Evolutionary conservation across 176 grass and related monocot genomes (phyloP).

Genomic region (Pharus latifolius): DNA sequence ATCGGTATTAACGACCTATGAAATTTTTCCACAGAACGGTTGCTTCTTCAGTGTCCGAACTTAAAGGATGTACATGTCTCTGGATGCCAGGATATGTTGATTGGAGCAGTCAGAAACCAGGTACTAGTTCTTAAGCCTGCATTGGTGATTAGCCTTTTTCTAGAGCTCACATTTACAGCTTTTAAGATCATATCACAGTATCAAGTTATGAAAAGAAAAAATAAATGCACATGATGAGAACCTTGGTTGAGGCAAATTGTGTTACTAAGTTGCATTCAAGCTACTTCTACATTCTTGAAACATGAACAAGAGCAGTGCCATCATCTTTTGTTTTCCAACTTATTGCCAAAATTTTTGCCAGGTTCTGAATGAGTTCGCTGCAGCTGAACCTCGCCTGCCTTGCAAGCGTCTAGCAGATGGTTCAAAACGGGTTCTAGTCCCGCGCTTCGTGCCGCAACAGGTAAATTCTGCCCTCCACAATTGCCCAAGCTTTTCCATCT

Average conservation of each 20-base stretch:
- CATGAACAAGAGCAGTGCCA: neutral
- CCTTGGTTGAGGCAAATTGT: neutral
- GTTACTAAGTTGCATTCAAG: neutral
- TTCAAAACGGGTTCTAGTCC: slow-evolving; percentile 78
- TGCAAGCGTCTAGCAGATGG: slow-evolving; percentile 77
- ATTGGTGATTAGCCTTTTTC: neutral
- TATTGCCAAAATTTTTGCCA: neutral
- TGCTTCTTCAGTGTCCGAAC: slow-evolving; percentile 79
- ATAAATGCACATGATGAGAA: neutral
- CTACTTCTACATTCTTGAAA: neutral
- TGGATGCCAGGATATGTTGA: slow-evolving; percentile 78
- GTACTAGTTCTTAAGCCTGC: slow-evolving; percentile 19
- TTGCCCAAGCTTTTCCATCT: neutral
- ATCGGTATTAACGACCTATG: neutral
- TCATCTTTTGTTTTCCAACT: neutral
- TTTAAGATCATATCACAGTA: too few relatives aligned
- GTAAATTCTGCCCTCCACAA: neutral
- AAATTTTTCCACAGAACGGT: slow-evolving; percentile 47
- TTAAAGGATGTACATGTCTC: slow-evolving; percentile 71
- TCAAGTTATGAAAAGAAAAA: too few relatives aligned
- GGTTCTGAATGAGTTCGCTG: slow-evolving; percentile 70
- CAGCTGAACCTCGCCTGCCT: slow-evolving; percentile 17
- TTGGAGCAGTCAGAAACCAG: slow-evolving; percentile 84
- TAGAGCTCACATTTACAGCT: neutral
- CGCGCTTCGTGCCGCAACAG: slow-evolving; percentile 47